Evolutionary conservation across 2,329 filamentous ascomycete genomes (phyloP).

Genomic region (Metarhizium anisopliae): DNA sequence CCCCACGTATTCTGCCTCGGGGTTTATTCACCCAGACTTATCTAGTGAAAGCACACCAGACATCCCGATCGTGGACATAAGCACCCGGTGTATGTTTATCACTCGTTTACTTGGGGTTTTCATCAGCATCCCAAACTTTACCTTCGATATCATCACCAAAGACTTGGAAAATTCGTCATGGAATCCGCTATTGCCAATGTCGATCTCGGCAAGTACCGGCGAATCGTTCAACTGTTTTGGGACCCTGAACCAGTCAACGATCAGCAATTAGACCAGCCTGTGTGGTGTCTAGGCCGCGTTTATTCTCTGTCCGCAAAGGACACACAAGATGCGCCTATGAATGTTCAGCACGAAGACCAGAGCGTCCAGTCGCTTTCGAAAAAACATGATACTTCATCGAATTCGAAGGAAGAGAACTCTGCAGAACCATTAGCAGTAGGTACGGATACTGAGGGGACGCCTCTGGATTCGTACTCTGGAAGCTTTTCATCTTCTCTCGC

Average conservation of each 20-base stretch:
- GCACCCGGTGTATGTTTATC: not conserved
- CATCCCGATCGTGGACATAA: not conserved
- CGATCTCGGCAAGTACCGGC: conserved; percentile 67
- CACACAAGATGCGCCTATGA: not conserved
- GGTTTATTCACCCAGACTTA: not conserved
- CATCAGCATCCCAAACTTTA: not conserved
- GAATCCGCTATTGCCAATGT: conserved; percentile 41
- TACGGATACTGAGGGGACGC: conserved; percentile 31
- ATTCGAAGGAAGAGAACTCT: not conserved
- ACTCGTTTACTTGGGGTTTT: not conserved
- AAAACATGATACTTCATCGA: not conserved
- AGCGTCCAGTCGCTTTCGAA: not conserved
- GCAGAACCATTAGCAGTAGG: not conserved
- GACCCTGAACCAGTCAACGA: conserved; percentile 84
- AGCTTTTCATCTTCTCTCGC: conserved; percentile 44
- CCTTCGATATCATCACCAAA: not conserved
- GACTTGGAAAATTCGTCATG: conserved; percentile 14
- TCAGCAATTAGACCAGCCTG: conserved; percentile 52
- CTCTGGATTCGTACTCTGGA: conserved; percentile 38
- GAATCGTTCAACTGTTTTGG: conserved; percentile 85
- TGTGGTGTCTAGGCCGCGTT: conserved; percentile 69
- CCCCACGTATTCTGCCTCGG: not conserved
- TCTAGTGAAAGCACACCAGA: not conserved
- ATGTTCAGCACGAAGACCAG: not conserved
- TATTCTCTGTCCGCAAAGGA: conserved; percentile 33